phyloP scores from a whole-genome alignment of 179 eudicot genomes.

The Carnegiea gigantea region DNA sequence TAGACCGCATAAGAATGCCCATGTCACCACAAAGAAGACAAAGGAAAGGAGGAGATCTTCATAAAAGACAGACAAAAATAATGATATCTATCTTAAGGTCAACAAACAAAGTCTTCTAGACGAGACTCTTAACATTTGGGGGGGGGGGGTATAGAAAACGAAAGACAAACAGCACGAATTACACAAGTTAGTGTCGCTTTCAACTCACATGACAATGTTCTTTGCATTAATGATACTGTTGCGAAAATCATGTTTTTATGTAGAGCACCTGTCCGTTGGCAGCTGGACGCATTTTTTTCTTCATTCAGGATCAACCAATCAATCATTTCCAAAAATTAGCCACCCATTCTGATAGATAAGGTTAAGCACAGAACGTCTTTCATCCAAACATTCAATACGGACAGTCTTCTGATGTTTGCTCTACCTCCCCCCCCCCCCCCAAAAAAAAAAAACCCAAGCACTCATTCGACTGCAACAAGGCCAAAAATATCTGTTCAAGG shows the following conservation, averaged over 20 bases:
- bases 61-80: not conserved
- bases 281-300: no score
- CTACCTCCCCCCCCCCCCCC: not conserved
- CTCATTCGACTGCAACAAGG: not conserved
- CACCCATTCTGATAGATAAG: no score
- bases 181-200: no score
- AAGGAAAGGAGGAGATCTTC: slow-evolving; percentile 11
- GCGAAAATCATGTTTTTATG: not conserved
- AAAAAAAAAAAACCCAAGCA: no score
- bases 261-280: not conserved
- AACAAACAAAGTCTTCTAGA: not conserved
- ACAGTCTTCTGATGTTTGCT: not conserved
- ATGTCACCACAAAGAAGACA: slow-evolving; percentile 8
- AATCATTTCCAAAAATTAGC: no score
- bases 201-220: not conserved
- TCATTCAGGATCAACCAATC: no score
- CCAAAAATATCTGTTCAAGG: slow-evolving; percentile 1
- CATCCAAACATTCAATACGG: not conserved
- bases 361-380: no score
- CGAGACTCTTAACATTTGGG: not conserved
- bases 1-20: slow-evolving; percentile 20
- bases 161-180: not conserved
- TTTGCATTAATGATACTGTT: not conserved
- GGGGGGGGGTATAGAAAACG: not conserved
- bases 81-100: not conserved